Percentiles rank a stretch among this genome's conserved stretches.
Conservation (phyloP, 345 rosid genomes). For the Litchi chinensis region DNA sequence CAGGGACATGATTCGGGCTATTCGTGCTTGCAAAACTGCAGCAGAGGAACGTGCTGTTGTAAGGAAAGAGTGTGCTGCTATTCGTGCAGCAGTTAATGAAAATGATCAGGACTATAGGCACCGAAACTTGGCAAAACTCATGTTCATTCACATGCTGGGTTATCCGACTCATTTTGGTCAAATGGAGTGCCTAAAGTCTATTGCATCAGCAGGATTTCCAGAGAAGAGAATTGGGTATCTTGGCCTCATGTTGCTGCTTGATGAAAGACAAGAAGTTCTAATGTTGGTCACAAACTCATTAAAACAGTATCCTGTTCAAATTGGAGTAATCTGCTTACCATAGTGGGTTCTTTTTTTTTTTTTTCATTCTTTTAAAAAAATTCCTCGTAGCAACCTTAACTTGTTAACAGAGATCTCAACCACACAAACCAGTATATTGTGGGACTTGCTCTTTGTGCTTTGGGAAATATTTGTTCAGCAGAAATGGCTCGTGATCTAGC, state of each 20-base stretch:
- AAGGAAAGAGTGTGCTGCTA: slow-evolving; percentile 98
- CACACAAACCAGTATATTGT: slow-evolving; percentile 95
- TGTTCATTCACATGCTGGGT: slow-evolving; percentile 99
- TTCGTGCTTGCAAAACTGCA: slow-evolving; percentile 98
- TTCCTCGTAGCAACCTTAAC: slow-evolving; percentile 57
- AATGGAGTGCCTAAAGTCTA: slow-evolving; percentile 97
- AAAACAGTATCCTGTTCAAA: slow-evolving; percentile 85
- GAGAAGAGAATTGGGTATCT: slow-evolving; percentile 99
- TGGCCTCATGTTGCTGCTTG: slow-evolving; percentile 97
- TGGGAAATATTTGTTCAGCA: slow-evolving; percentile 97
- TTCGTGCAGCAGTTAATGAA: slow-evolving; percentile 86
- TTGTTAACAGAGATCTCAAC: slow-evolving; percentile 83
- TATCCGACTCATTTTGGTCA: slow-evolving; percentile 99
- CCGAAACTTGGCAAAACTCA: slow-evolving; percentile 96
- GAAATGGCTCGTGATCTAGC: slow-evolving; percentile 99
- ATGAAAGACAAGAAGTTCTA: slow-evolving; percentile 98
- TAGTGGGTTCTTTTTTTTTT: neutral
- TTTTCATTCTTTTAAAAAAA: neutral
- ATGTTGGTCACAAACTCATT: slow-evolving; percentile 99
- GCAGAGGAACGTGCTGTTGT: slow-evolving; percentile 98
- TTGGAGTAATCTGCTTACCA: slow-evolving; percentile 6
- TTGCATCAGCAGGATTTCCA: slow-evolving; percentile 96
- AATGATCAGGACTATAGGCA: slow-evolving; percentile 92
- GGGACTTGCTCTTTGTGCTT: slow-evolving; percentile 99
- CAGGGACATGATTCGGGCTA: slow-evolving; percentile 99